A percentile compares a stretch with the other conserved stretches of the same genome.
Evolutionary conservation across 768 basidiomycete genomes (phyloP).

Genomic region (Coprinopsis cinerea): DNA sequence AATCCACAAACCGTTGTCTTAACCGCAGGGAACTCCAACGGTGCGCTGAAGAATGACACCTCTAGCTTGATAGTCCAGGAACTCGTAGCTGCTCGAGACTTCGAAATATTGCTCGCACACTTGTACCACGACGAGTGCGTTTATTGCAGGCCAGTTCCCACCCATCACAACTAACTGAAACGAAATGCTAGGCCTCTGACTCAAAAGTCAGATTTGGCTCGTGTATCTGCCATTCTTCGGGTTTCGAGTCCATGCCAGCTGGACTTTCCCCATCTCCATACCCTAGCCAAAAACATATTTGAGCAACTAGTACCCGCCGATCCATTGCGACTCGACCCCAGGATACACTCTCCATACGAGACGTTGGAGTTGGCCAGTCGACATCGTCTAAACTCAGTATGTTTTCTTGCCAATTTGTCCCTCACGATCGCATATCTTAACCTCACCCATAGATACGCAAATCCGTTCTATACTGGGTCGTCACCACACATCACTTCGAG

Average conservation of each 20-base stretch:
- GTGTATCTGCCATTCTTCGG: slow-evolving; percentile 50
- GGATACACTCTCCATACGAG: slow-evolving; percentile 37
- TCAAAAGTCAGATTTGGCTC: slow-evolving; percentile 35
- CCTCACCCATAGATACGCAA: slow-evolving; percentile 44
- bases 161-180: background rate
- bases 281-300: slow-evolving; percentile 36
- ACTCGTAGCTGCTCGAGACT: slow-evolving; percentile 36
- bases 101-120: slow-evolving; percentile 53
- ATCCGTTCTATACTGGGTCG: slow-evolving; percentile 56
- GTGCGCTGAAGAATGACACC: background rate
- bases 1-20: background rate
- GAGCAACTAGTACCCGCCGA: slow-evolving; percentile 42
- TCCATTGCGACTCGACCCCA: slow-evolving; percentile 27
- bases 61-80: slow-evolving; percentile 22
- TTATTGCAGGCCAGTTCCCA: slow-evolving; percentile 1
- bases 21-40: background rate
- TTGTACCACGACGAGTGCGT: slow-evolving; percentile 67
- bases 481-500: slow-evolving; percentile 55
- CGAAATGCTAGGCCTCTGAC: slow-evolving; percentile 39
- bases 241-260: slow-evolving; percentile 50
- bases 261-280: slow-evolving; percentile 50
- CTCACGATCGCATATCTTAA: slow-evolving; percentile 2
- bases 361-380: slow-evolving; percentile 47
- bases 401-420: slow-evolving; percentile 17
- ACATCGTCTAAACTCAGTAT: slow-evolving; percentile 43